Evolutionary conservation across 148 eudicot genomes (phyloP).

Genomic region (Vaccinium macrocarpon): DNA sequence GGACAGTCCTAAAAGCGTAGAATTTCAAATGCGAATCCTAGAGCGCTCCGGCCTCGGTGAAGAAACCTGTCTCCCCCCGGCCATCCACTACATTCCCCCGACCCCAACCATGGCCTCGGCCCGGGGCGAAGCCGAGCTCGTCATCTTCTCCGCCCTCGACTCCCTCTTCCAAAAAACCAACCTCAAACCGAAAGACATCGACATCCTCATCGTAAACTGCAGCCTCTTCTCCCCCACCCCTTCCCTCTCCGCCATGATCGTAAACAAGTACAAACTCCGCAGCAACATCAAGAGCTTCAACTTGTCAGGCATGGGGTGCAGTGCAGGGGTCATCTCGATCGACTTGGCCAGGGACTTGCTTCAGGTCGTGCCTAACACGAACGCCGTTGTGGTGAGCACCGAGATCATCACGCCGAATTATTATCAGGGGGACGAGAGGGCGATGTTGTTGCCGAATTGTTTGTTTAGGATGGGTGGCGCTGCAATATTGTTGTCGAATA

Average conservation of each 20-base stretch:
- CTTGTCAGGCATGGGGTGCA: slow-evolving; percentile 79
- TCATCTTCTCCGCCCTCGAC: slow-evolving; percentile 58
- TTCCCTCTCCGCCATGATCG: slow-evolving; percentile 69
- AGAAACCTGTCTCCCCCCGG: slow-evolving; percentile 54
- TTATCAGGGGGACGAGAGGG: slow-evolving; percentile 62
- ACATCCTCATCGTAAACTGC: slow-evolving; percentile 51
- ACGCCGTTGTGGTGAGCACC: slow-evolving; percentile 63
- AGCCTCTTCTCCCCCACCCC: slow-evolving; percentile 74
- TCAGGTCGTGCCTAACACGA: slow-evolving; percentile 59
- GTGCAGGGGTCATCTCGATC: slow-evolving; percentile 59
- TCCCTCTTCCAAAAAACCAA: slow-evolving; percentile 44
- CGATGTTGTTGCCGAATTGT: slow-evolving; percentile 75
- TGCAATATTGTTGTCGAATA: slow-evolving; percentile 53
- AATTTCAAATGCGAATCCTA: slow-evolving; percentile 48
- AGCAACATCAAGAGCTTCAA: slow-evolving; percentile 56
- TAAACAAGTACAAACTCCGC: slow-evolving; percentile 64
- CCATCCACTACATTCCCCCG: slow-evolving; percentile 69
- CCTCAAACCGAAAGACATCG: slow-evolving; percentile 44
- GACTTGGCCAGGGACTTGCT: slow-evolving; percentile 69
- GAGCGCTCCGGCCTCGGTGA: slow-evolving; percentile 54
- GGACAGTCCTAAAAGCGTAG: slow-evolving; percentile 43
- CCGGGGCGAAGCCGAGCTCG: slow-evolving; percentile 56
- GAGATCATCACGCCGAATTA: slow-evolving; percentile 75
- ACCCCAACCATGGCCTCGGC: slow-evolving; percentile 72
- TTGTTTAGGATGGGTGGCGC: slow-evolving; percentile 68